Evolutionary conservation across 495 filamentous ascomycete species (phyloP).

Genomic region (Lophiotrema nucula): DNA sequence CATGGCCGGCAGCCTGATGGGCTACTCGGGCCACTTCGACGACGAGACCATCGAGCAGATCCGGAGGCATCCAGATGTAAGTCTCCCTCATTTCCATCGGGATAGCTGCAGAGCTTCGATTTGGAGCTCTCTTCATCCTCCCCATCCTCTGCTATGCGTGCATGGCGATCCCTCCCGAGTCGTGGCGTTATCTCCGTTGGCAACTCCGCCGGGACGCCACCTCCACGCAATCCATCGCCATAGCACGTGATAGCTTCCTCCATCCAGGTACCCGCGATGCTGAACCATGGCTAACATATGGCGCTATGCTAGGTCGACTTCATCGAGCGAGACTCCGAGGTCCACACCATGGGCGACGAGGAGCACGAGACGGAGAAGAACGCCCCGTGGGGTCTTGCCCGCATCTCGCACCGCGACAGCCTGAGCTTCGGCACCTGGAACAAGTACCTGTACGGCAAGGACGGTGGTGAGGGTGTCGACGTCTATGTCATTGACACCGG

Average conservation of each 20-base stretch:
- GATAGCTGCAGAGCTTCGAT: background rate
- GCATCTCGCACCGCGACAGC: constrained; percentile 89
- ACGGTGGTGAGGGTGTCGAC: constrained; percentile 97
- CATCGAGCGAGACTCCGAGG: constrained; percentile 89
- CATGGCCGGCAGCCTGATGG: constrained; percentile 76
- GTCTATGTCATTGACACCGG: constrained; percentile 99
- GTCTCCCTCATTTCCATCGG: constrained; percentile 42
- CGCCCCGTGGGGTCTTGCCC: constrained; percentile 95
- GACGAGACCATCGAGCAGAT: constrained; percentile 89
- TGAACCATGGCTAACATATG: constrained; percentile 23
- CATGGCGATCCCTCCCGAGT: background rate
- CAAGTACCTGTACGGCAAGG: constrained; percentile 90
- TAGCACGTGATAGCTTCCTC: constrained; percentile 23
- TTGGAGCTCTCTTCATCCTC: constrained; percentile 1
- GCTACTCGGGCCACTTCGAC: constrained; percentile 96
- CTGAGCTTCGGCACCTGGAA: constrained; percentile 91
- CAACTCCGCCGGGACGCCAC: constrained; percentile 21
- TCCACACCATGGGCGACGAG: constrained; percentile 65
- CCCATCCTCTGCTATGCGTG: background rate
- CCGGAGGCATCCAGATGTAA: constrained; percentile 95
- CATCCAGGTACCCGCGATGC: constrained; percentile 11
- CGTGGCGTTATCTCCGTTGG: constrained; percentile 28
- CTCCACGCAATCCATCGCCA: constrained; percentile 4
- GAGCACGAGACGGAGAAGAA: constrained; percentile 71
- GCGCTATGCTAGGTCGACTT: constrained; percentile 74